Percentiles rank a stretch among this genome's conserved stretches.
Conservation (phyloP, 2,329 filamentous ascomycete genomes). For the Verticillium nonalfalfae region DNA sequence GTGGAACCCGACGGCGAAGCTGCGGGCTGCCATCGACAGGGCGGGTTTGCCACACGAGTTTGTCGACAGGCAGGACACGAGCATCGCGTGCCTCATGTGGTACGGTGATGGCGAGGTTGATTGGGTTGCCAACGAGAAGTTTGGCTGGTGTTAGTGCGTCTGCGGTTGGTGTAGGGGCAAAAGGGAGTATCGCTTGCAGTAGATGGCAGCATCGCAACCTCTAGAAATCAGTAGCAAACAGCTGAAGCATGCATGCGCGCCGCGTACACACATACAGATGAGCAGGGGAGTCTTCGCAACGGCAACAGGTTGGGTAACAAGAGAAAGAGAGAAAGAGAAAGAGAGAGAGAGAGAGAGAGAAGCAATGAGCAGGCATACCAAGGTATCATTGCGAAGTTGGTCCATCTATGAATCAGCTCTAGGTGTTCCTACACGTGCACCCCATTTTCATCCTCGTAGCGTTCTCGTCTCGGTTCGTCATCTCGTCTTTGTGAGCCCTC, state of each 20-base stretch:
- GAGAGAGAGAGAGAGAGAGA: neutral
- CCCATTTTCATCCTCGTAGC: conserved; percentile 1
- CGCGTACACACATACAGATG: neutral
- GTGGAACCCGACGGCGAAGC: conserved; percentile 69
- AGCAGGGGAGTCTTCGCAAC: neutral
- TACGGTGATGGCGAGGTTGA: conserved; percentile 57
- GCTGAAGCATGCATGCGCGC: neutral
- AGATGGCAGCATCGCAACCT: neutral
- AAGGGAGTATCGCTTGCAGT: neutral
- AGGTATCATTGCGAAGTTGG: conserved; percentile 11
- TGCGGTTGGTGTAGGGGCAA: neutral
- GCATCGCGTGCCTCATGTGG: conserved; percentile 68
- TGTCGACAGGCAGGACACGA: conserved; percentile 55
- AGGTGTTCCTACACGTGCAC: conserved; percentile 7
- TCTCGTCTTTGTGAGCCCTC: neutral
- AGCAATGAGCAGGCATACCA: conserved; percentile 2
- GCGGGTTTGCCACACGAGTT: conserved; percentile 41
- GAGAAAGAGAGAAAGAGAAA: neutral
- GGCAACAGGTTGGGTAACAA: no score
- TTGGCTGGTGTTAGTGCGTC: conserved; percentile 62
- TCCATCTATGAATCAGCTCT: conserved; percentile 12
- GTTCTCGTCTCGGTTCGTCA: neutral
- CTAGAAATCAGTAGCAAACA: neutral
- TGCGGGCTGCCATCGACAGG: conserved; percentile 38
- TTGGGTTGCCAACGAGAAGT: conserved; percentile 75